Evolutionary conservation across 1,139 yeast genomes (phyloP).

Genomic region (Eremothecium coryli): DNA sequence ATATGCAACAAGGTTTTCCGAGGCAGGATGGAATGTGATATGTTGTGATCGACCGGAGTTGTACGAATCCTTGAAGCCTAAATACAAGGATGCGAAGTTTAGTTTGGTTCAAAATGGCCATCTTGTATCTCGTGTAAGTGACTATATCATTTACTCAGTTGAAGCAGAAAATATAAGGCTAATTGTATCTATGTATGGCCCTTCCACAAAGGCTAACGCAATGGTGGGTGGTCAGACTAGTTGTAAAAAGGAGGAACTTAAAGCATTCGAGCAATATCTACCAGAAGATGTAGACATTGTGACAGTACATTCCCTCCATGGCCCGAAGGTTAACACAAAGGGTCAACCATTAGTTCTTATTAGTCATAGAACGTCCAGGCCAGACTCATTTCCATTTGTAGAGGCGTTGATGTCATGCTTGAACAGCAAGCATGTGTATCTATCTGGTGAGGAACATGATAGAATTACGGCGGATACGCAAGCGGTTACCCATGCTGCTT

Average conservation of each 20-base stretch:
- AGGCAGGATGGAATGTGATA: slow-evolving; percentile 83
- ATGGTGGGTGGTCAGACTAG: slow-evolving; percentile 98
- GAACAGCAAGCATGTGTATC: slow-evolving; percentile 65
- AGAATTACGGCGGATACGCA: slow-evolving; percentile 95
- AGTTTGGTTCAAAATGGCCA: slow-evolving; percentile 67
- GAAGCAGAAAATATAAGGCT: slow-evolving; percentile 75
- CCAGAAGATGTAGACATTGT: slow-evolving; percentile 78
- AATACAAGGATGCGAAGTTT: slow-evolving; percentile 40
- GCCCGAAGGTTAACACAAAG: slow-evolving; percentile 78
- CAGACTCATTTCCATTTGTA: slow-evolving; percentile 49
- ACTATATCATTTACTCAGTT: slow-evolving; percentile 78
- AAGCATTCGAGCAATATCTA: slow-evolving; percentile 66
- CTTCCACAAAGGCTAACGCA: slow-evolving; percentile 78
- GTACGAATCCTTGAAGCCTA: slow-evolving; percentile 40
- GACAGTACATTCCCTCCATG: slow-evolving; percentile 86
- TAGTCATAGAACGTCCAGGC: slow-evolving; percentile 54
- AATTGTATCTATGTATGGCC: slow-evolving; percentile 70
- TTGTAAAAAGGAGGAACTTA: slow-evolving; percentile 84
- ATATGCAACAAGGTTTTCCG: slow-evolving; percentile 68
- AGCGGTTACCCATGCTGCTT: slow-evolving; percentile 97
- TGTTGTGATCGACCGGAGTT: slow-evolving; percentile 81
- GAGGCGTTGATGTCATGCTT: slow-evolving; percentile 60
- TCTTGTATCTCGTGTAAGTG: slow-evolving; percentile 67
- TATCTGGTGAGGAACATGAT: slow-evolving; percentile 82
- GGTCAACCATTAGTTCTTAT: slow-evolving; percentile 92